phyloP scores from a whole-genome alignment of 352 stramenopile genomes.

The Pythium apleroticum region DNA sequence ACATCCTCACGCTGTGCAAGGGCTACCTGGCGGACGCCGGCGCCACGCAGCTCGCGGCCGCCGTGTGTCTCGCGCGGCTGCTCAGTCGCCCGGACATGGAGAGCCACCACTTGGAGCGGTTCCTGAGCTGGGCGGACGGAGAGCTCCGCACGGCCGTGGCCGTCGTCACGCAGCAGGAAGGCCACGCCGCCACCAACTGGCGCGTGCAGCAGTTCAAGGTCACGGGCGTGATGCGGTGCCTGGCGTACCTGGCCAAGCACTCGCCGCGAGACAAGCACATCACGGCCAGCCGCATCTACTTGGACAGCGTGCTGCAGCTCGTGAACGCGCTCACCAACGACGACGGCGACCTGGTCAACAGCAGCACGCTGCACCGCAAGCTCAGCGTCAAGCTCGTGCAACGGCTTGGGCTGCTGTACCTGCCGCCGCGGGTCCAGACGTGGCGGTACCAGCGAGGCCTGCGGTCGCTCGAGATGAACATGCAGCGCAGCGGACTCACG shows the following conservation, averaged over 20 bases:
- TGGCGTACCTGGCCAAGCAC: conserved; percentile 82
- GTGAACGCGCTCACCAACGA: conserved; percentile 58
- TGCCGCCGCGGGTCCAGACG: conserved; percentile 92
- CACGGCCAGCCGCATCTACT: conserved; percentile 70
- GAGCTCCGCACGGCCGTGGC: conserved; percentile 44
- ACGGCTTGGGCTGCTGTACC: conserved; percentile 91
- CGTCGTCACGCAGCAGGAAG: conserved; percentile 21
- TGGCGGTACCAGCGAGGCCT: conserved; percentile 97
- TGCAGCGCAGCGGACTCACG: conserved; percentile 52
- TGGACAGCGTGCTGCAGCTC: conserved; percentile 67
- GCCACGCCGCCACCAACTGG: conserved; percentile 23
- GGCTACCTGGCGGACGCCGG: conserved; percentile 82
- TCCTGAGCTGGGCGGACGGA: conserved; percentile 87
- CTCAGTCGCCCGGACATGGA: conserved; percentile 97
- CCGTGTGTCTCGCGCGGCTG: conserved; percentile 93
- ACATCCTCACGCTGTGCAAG: conserved; percentile 85
- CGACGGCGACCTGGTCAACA: conserved; percentile 37
- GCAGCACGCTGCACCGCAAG: conserved; percentile 90
- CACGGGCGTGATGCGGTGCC: conserved; percentile 78
- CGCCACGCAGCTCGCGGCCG: conserved; percentile 90
- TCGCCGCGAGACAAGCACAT: conserved; percentile 73
- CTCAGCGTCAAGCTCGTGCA: conserved; percentile 97
- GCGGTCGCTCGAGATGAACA: conserved; percentile 92
- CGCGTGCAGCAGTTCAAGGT: conserved; percentile 74
- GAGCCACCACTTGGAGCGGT: conserved; percentile 82